phyloP scores from a whole-genome alignment of 805 yeast species.

The Starmera quercuum region DNA sequence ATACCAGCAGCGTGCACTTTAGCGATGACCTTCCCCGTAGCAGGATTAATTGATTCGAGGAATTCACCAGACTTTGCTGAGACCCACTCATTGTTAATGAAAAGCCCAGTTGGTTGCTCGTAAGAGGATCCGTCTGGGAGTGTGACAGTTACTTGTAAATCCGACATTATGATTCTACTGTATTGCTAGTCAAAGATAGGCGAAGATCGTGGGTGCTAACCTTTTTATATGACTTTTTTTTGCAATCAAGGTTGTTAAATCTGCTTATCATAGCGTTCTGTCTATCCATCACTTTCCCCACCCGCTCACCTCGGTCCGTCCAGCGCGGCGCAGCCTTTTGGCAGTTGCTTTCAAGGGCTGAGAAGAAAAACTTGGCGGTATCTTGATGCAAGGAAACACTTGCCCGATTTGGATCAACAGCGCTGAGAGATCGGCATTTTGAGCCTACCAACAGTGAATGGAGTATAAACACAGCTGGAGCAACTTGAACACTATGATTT shows the following conservation, averaged over 20 bases:
- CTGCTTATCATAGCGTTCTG: too few species aligned
- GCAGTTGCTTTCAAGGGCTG: too few species aligned
- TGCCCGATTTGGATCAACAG: too few species aligned
- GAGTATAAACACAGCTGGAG: too few species aligned
- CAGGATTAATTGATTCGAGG: conserved; percentile 37
- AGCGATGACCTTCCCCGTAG: conserved; percentile 44
- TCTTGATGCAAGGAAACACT: too few species aligned
- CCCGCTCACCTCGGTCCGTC: too few species aligned
- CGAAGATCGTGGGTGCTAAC: not conserved
- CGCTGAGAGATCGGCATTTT: too few species aligned
- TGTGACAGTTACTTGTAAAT: conserved; percentile 24
- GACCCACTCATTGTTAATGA: conserved; percentile 69
- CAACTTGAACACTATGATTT: too few species aligned
- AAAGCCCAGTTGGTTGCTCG: conserved; percentile 69
- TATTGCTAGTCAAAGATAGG: not conserved
- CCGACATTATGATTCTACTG: not conserved
- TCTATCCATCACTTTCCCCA: too few species aligned
- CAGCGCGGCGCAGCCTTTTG: too few species aligned
- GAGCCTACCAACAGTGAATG: too few species aligned
- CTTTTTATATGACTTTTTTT: not conserved
- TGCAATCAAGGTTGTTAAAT: not conserved
- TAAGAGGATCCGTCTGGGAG: conserved; percentile 64
- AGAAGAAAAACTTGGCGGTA: too few species aligned
- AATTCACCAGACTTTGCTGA: conserved; percentile 38
- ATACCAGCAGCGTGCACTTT: conserved; percentile 42